A percentile compares a stretch with the other conserved stretches of the same genome.
Evolutionary conservation across 2,329 filamentous ascomycete genomes (phyloP).

Genomic region (Colletotrichum salicis): DNA sequence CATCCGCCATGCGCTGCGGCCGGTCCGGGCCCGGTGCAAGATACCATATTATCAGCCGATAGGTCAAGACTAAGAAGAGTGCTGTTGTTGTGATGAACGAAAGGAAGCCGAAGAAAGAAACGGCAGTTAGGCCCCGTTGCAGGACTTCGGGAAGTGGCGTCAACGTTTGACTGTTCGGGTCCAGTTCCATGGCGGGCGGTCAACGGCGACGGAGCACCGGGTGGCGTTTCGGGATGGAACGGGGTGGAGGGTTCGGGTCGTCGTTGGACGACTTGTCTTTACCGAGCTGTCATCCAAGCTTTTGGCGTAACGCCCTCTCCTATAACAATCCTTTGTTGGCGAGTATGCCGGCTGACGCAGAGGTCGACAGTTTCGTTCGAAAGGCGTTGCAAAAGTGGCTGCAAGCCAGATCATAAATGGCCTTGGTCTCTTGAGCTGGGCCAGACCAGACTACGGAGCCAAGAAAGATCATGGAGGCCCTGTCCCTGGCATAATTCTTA

Average conservation of each 20-base stretch:
- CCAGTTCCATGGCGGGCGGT: slow-evolving; percentile 15
- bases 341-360: neutral
- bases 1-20: slow-evolving; percentile 42
- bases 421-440: neutral
- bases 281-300: slow-evolving; percentile 5
- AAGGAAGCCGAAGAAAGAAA: slow-evolving; percentile 48
- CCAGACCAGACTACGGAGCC: slow-evolving; percentile 13
- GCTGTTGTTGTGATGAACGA: slow-evolving; percentile 48
- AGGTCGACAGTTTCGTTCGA: neutral
- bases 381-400: slow-evolving; percentile 7
- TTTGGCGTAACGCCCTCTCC: neutral
- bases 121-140: slow-evolving; percentile 48
- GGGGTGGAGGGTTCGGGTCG: neutral
- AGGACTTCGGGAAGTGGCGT: slow-evolving; percentile 48
- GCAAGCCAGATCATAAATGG: slow-evolving; percentile 26
- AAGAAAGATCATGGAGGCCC: slow-evolving; percentile 12
- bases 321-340: neutral
- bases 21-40: slow-evolving; percentile 37
- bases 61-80: slow-evolving; percentile 48
- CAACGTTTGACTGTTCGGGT: slow-evolving; percentile 40
- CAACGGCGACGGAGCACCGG: neutral
- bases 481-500: slow-evolving; percentile 10
- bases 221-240: slow-evolving; percentile 4
- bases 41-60: slow-evolving; percentile 49
- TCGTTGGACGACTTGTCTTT: slow-evolving; percentile 1